A percentile compares a stretch with the other conserved stretches of the same genome.
phyloP scores from a whole-genome alignment of 306 rosid species.

The Alnus rubra region DNA sequence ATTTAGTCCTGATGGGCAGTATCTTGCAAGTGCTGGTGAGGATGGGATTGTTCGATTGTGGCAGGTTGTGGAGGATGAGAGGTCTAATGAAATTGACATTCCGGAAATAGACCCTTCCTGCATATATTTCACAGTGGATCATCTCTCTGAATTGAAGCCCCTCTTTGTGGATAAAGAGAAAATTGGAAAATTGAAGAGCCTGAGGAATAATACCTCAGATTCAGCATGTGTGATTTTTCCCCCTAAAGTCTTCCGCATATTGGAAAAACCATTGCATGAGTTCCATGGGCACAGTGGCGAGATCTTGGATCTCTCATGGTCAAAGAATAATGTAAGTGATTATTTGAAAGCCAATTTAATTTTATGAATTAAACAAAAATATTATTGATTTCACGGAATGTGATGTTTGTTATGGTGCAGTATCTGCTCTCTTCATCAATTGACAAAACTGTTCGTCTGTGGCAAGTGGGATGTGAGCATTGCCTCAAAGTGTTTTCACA shows the following conservation, averaged over 20 bases:
- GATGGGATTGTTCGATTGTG: constrained; percentile 84
- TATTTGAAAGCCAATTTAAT: constrained; percentile 16
- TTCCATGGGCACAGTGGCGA: constrained; percentile 81
- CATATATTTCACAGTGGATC: constrained; percentile 79
- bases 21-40: constrained; percentile 89
- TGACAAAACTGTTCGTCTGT: constrained; percentile 89
- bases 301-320: constrained; percentile 91
- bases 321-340: constrained; percentile 80
- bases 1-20: constrained; percentile 93
- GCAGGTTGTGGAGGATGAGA: constrained; percentile 89
- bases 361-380: not conserved
- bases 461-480: constrained; percentile 66
- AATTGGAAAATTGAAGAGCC: constrained; percentile 43
- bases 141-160: constrained; percentile 76
- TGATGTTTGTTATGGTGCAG: constrained; percentile 45
- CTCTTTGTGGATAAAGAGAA: constrained; percentile 70
- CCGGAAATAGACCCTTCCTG: constrained; percentile 83
- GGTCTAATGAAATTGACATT: constrained; percentile 69
- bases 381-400: not conserved
- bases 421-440: constrained; percentile 80
- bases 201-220: constrained; percentile 70
- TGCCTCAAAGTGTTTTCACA: constrained; percentile 88
- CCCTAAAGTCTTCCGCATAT: constrained; percentile 72
- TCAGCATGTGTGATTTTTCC: constrained; percentile 87
- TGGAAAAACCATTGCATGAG: constrained; percentile 82